Base-by-base conservation (phyloP, 2,329 filamentous ascomycete species). In the Fusarium longipes region DNA sequence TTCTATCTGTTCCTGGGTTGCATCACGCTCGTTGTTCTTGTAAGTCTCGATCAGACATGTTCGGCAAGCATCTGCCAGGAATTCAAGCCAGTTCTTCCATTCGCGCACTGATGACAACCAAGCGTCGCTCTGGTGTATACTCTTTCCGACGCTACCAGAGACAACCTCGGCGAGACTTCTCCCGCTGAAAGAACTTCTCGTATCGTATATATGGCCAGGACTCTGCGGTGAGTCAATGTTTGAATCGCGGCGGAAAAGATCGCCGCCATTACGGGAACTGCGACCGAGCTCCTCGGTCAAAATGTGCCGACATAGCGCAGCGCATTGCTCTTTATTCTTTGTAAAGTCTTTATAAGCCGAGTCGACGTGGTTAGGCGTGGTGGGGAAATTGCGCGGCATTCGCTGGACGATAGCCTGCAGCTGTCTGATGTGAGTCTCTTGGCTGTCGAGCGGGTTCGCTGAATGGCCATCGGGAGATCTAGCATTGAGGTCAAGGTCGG, bases 31-130 rank as follows among this genome's bases (percentile, higher is more conserved):
- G 51, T 83, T 82, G 24, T 74, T 78, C 60, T 77, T 79, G 63
- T 85, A 85, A 2, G 81, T 83, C 20, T 80, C 77, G 3, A 78
- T 72, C 2, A 86, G 70, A 39, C 77, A 81, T n/a, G 67, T 72
- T 55, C 76, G 76, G 20, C 84, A 77, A 5, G 79, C 77, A 9
- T 82, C 78, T 8, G 79, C 71, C 39, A 86, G 73, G 2, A 72
- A 65, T 53, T 83, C 80, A 20, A 84, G 75, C 35, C 78, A 78
- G 2, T 70, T 67, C 67, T 79, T 82, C 80, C 82, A 85, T 10
- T 82, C 82, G 11, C 77, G 76, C 40, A 85, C 77, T 2, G 77
- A 77, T 15, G 71, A 71, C 8, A 84, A 60, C 71, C 78, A 80
- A 9, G 69, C 64, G 36, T 80, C 80, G 8, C 63, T 71, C 10